Conservation (phyloP, 345 rosid genomes). For the Salix suchowensis region DNA sequence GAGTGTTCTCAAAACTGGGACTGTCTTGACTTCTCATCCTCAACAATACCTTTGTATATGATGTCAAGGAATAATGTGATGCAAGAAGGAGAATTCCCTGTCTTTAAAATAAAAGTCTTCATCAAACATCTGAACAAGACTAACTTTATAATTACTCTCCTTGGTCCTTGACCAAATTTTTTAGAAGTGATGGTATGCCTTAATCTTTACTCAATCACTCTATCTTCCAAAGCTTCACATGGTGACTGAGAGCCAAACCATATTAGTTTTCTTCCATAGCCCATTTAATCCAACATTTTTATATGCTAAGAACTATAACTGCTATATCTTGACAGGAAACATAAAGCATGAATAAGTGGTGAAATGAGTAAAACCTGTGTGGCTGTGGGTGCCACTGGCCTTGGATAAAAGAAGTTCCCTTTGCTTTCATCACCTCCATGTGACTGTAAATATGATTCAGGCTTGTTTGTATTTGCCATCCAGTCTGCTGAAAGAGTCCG, state of each 20-base stretch:
- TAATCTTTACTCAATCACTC: not conserved
- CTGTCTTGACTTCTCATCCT: too few relatives aligned
- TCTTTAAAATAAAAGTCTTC: not conserved
- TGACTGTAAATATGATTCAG: constrained; percentile 71
- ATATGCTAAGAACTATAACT: not conserved
- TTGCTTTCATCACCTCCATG: constrained; percentile 78
- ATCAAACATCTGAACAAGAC: not conserved
- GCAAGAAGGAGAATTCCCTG: too few relatives aligned
- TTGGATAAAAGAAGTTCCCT: constrained; percentile 79
- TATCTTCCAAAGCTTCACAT: not conserved
- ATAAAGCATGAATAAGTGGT: not conserved
- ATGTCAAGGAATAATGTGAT: too few relatives aligned
- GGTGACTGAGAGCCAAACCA: not conserved
- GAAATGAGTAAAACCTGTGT: constrained; percentile 60
- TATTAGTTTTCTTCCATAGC: not conserved
- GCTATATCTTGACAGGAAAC: not conserved
- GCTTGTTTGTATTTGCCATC: constrained; percentile 94
- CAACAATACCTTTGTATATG: too few relatives aligned
- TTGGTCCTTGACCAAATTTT: not conserved
- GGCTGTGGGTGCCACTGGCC: constrained; percentile 95
- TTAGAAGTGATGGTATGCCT: not conserved
- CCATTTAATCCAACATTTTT: not conserved
- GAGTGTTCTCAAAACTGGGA: too few relatives aligned
- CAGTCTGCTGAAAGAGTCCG: constrained; percentile 99
- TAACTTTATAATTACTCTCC: not conserved